These are phyloP conservation scores for Fusarium sacchari DNA, from an alignment of 2,329 filamentous ascomycete species.

Conservation along the genomic window DNA sequence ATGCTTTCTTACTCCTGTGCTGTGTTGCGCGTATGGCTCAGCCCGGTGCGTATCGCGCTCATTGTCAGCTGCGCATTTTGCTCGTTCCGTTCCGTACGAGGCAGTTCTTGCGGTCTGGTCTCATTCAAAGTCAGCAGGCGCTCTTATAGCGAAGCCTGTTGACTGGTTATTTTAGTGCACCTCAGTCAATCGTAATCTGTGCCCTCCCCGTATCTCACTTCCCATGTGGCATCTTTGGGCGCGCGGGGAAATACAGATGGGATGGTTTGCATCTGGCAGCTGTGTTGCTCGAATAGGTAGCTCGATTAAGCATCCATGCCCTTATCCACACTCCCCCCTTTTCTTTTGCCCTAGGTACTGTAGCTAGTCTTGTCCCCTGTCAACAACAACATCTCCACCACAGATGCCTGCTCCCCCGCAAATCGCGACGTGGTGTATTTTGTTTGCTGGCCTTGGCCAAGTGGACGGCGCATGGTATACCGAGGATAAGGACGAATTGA, in stretches of 20 bases:
- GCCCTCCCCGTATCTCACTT: not conserved
- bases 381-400: conserved; percentile 15
- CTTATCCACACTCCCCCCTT: conserved; percentile 30
- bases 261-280: conserved; percentile 28
- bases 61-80: conserved; percentile 25
- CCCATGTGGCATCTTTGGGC: conserved; percentile 17
- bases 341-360: too few species aligned
- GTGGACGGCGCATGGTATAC: conserved; percentile 21
- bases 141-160: not conserved
- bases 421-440: conserved; percentile 21
- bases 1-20: not conserved
- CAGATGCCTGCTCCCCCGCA: conserved; percentile 36
- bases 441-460: conserved; percentile 24
- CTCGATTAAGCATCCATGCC: conserved; percentile 3
- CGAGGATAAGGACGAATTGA: conserved; percentile 9
- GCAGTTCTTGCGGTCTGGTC: conserved; percentile 10
- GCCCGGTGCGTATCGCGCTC: conserved; percentile 2
- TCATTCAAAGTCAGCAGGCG: conserved; percentile 10
- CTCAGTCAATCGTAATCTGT: not conserved
- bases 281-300: conserved; percentile 17
- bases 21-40: not conserved
- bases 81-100: not conserved
- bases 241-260: conserved; percentile 9
- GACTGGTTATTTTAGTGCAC: not conserved
- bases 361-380: conserved; percentile 20